Evolutionary conservation across 106 monocot genomes (phyloP).

Genomic region (Apostasia shenzhenica): DNA sequence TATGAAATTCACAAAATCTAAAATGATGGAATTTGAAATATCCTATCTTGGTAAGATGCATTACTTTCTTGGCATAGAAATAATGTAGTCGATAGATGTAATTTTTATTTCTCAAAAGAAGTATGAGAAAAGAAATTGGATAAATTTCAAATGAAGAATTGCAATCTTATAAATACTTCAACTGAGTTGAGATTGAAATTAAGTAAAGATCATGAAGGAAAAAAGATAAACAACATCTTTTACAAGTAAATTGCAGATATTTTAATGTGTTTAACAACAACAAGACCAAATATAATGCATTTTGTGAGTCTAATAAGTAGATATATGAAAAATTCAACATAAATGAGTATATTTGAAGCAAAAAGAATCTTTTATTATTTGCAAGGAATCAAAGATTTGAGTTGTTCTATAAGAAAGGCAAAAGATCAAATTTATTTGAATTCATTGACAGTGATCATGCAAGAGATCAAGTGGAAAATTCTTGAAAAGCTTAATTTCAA

Average conservation of each 20-base stretch:
- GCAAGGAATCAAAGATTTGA: slow-evolving; percentile 19
- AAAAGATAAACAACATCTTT: slow-evolving; percentile 9
- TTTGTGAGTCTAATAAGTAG: slow-evolving; percentile 11
- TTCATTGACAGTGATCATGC: slow-evolving; percentile 18
- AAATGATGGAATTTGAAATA: not conserved
- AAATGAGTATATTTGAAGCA: slow-evolving; percentile 8
- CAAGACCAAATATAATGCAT: slow-evolving; percentile 30
- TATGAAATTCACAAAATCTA: not conserved
- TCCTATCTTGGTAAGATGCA: slow-evolving; percentile 3
- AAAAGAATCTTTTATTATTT: slow-evolving; percentile 19
- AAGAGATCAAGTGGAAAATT: slow-evolving; percentile 10
- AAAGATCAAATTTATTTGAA: slow-evolving; percentile 10
- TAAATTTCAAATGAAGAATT: slow-evolving; percentile 12
- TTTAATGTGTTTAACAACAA: slow-evolving; percentile 22
- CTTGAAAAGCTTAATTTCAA: slow-evolving; percentile 1
- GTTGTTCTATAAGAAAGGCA: slow-evolving; percentile 11
- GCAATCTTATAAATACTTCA: slow-evolving; percentile 17
- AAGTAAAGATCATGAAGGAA: slow-evolving; percentile 11
- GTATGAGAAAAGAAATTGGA: slow-evolving; percentile 2
- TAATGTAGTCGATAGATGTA: not conserved
- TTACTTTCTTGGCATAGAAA: slow-evolving; percentile 9
- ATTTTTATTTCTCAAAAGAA: slow-evolving; percentile 10
- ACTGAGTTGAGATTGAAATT: slow-evolving; percentile 6
- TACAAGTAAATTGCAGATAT: slow-evolving; percentile 9
- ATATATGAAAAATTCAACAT: slow-evolving; percentile 16